These are phyloP conservation scores for Kluyveromyces marxianus DNA, from an alignment of 1,139 yeast species.

Conservation along the genomic window DNA sequence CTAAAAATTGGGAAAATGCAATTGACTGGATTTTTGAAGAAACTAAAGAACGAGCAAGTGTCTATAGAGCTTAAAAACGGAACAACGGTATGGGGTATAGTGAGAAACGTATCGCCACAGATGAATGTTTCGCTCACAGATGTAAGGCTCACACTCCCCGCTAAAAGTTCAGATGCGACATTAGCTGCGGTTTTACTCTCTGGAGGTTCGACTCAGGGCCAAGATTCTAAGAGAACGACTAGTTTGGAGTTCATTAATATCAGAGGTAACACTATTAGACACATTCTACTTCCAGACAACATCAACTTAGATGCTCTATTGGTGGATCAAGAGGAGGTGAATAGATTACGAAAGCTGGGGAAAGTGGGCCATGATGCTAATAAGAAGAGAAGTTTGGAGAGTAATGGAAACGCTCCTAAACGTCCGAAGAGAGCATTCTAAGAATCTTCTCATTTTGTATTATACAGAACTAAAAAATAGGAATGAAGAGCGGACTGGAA, in stretches of 20 bases:
- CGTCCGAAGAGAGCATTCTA: slow-evolving; percentile 31
- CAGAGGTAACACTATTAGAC: slow-evolving; percentile 85
- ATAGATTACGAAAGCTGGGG: slow-evolving; percentile 23
- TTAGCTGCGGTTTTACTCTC: slow-evolving; percentile 23
- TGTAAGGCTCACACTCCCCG: slow-evolving; percentile 42
- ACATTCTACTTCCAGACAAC: slow-evolving; percentile 80
- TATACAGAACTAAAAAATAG: no score
- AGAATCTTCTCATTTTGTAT: not conserved
- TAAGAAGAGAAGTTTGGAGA: slow-evolving; percentile 29
- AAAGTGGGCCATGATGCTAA: slow-evolving; percentile 19
- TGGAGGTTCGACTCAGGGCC: slow-evolving; percentile 11
- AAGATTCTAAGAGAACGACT: slow-evolving; percentile 56
- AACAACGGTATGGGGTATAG: slow-evolving; percentile 58
- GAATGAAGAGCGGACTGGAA: no score
- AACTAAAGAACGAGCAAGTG: slow-evolving; percentile 76
- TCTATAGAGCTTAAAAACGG: slow-evolving; percentile 93
- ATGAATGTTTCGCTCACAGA: slow-evolving; percentile 87
- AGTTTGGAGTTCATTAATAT: slow-evolving; percentile 72
- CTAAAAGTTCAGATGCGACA: slow-evolving; percentile 17
- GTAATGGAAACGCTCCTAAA: slow-evolving; percentile 20
- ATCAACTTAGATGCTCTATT: slow-evolving; percentile 72
- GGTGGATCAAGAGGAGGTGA: slow-evolving; percentile 40
- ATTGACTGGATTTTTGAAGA: slow-evolving; percentile 73
- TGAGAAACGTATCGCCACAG: slow-evolving; percentile 79
- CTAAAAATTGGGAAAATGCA: slow-evolving; percentile 36